These are phyloP conservation scores for Trametes maxima DNA, from an alignment of 768 basidiomycete genomes.

Conservation along the genomic window DNA sequence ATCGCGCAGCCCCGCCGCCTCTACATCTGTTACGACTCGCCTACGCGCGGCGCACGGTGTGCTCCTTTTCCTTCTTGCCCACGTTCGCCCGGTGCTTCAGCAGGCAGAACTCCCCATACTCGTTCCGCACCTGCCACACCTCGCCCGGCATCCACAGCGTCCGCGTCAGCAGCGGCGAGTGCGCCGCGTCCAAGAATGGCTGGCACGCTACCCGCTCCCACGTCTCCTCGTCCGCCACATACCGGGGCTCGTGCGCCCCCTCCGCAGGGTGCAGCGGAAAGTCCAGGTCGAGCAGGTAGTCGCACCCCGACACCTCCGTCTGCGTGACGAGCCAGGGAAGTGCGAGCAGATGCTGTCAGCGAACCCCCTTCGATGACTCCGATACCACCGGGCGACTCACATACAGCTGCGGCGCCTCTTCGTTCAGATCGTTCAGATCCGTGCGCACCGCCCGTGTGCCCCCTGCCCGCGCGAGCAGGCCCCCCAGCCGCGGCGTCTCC, in stretches of 20 bases:
- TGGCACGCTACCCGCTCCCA: slow-evolving; percentile 86
- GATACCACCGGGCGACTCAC: slow-evolving; percentile 47
- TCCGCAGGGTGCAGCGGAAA: slow-evolving; percentile 68
- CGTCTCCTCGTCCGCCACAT: slow-evolving; percentile 57
- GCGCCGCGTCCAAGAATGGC: slow-evolving; percentile 80
- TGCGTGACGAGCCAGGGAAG: slow-evolving; percentile 29
- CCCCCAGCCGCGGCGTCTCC: slow-evolving; percentile 34
- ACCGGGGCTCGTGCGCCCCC: slow-evolving; percentile 76
- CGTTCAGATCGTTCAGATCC: slow-evolving; percentile 87
- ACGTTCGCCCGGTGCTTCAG: slow-evolving; percentile 60
- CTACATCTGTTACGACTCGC: background rate
- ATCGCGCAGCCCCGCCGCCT: background rate
- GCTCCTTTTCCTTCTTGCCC: slow-evolving; percentile 29
- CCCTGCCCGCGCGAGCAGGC: slow-evolving; percentile 54
- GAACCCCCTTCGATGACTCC: slow-evolving; percentile 8
- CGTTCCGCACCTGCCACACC: slow-evolving; percentile 67
- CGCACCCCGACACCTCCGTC: slow-evolving; percentile 76
- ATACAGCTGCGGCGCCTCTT: slow-evolving; percentile 75
- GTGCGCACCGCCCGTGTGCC: slow-evolving; percentile 63
- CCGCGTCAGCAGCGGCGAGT: slow-evolving; percentile 73
- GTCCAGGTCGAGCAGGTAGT: slow-evolving; percentile 90
- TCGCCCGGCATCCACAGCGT: slow-evolving; percentile 79
- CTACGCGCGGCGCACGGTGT: slow-evolving; percentile 22
- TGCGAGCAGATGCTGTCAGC: slow-evolving; percentile 11
- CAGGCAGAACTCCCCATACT: slow-evolving; percentile 90